Conservation (phyloP, 306 rosid genomes). For the Malus sylvestris region DNA sequence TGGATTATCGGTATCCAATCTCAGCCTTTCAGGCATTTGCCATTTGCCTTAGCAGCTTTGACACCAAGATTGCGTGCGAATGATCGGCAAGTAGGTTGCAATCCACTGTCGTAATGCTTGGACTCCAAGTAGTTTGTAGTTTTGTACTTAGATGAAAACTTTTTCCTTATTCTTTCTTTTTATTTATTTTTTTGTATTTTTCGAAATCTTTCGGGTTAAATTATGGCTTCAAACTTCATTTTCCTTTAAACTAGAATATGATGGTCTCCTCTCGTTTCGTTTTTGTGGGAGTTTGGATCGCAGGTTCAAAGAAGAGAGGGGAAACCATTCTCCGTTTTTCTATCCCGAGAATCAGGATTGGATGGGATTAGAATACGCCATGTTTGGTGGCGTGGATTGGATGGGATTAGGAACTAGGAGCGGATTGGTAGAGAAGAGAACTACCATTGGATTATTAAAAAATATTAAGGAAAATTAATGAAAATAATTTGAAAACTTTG, state of each 20-base stretch:
- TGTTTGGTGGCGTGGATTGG: no score
- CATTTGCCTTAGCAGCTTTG: conserved; percentile 97
- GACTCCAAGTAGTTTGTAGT: neutral
- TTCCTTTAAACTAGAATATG: neutral
- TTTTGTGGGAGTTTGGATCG: neutral
- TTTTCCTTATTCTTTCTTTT: neutral
- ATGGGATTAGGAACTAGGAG: no score
- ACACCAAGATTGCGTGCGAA: conserved; percentile 98
- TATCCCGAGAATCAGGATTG: neutral
- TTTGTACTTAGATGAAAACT: neutral
- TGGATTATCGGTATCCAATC: conserved; percentile 94
- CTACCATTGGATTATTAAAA: no score
- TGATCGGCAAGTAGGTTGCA: conserved; percentile 31
- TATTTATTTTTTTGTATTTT: neutral
- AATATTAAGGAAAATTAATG: no score
- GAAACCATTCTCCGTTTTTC: neutral
- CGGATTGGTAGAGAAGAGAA: no score
- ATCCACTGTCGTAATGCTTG: neutral
- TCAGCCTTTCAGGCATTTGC: conserved; percentile 98
- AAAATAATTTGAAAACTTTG: no score
- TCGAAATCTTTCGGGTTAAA: neutral
- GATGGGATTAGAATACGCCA: no score
- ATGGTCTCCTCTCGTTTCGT: neutral
- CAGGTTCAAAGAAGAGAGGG: neutral
- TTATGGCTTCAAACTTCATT: neutral